Percentiles rank a stretch among this genome's conserved stretches.
Conservation (phyloP, 108 stramenopile species). For the Fragilaria radians region DNA sequence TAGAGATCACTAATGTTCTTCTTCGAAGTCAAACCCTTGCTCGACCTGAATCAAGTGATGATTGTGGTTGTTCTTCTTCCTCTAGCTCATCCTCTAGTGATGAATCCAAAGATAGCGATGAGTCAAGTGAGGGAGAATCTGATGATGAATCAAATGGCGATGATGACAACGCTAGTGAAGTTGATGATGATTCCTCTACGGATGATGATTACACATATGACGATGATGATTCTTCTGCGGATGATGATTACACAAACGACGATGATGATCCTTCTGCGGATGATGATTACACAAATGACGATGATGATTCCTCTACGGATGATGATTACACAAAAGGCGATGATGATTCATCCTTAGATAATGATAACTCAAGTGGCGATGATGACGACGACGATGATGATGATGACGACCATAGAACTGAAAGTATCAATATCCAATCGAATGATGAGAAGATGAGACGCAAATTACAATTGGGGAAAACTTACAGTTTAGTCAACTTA, state of each 20-base stretch:
- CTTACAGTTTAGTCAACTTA: background rate
- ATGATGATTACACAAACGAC: background rate
- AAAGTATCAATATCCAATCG: no score
- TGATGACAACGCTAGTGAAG: background rate
- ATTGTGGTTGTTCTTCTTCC: no score
- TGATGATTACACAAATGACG: background rate
- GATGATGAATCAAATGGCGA: background rate
- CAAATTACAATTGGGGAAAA: no score
- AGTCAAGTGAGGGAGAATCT: no score
- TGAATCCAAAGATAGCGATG: background rate
- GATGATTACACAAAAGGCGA: background rate
- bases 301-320: background rate
- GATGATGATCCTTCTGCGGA: background rate
- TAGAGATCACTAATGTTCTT: background rate
- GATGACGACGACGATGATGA: background rate
- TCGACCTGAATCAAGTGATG: no score
- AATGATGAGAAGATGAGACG: no score
- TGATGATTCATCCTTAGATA: background rate
- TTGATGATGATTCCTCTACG: background rate
- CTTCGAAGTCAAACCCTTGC: background rate
- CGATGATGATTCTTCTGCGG: background rate
- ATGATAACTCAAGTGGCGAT: background rate
- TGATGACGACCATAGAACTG: background rate
- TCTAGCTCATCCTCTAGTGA: background rate
- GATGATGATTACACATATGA: background rate